A percentile compares a stretch with the other conserved stretches of the same genome.
Conservation (phyloP, 768 basidiomycete genomes). For the Melanogaster broomeanus region DNA sequence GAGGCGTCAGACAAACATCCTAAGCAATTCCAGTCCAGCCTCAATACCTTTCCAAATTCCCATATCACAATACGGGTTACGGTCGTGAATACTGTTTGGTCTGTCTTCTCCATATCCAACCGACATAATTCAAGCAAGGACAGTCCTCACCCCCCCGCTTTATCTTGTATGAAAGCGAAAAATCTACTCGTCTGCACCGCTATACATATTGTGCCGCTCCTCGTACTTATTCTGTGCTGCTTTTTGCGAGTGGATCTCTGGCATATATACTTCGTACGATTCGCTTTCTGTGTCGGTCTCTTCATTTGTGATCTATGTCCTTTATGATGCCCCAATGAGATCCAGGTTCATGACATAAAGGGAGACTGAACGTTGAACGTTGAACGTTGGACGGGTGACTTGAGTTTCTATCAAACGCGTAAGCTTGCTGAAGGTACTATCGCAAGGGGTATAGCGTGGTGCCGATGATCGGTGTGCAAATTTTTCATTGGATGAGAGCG, state of each 20-base stretch:
- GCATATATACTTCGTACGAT: slow-evolving; percentile 3
- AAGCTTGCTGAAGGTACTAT: no score
- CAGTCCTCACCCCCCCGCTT: slow-evolving; percentile 2
- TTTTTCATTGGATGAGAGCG: no score
- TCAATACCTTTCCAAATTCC: slow-evolving; percentile 5
- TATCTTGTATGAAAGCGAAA: slow-evolving; percentile 17
- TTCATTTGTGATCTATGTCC: no score
- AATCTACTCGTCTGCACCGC: background rate
- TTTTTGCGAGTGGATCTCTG: background rate
- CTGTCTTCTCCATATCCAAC: background rate
- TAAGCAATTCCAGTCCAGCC: background rate
- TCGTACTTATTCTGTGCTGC: slow-evolving; percentile 14
- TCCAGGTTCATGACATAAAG: no score
- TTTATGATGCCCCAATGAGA: no score
- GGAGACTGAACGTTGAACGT: no score
- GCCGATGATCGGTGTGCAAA: no score
- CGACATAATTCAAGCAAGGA: slow-evolving; percentile 10
- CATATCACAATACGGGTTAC: slow-evolving; percentile 10
- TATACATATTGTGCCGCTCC: slow-evolving; percentile 7
- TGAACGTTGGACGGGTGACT: no score
- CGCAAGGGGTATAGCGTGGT: no score
- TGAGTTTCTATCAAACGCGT: no score
- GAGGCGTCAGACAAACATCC: slow-evolving; percentile 6
- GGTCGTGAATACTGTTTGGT: slow-evolving; percentile 8
- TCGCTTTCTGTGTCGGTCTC: background rate